phyloP scores from a whole-genome alignment of 2,329 filamentous ascomycete genomes.

The Pseudocercospora musae region DNA sequence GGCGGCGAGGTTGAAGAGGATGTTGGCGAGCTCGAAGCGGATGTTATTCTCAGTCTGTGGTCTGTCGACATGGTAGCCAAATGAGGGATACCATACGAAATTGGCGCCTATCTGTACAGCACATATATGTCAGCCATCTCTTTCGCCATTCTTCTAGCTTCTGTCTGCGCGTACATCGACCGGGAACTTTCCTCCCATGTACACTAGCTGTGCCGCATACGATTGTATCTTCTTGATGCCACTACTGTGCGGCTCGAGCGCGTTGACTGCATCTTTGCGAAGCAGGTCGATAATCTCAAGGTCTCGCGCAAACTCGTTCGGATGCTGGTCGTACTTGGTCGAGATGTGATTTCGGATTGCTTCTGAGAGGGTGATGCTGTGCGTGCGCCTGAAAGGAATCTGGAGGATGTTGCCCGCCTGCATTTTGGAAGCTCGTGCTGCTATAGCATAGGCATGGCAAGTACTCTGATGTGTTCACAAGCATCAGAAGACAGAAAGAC shows the following conservation, averaged over 20 bases:
- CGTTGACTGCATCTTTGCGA: constrained; percentile 80
- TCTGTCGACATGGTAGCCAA: constrained; percentile 61
- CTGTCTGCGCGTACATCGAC: constrained; percentile 66
- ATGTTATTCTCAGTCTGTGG: constrained; percentile 56
- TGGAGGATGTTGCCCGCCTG: constrained; percentile 60
- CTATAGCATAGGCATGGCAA: neutral
- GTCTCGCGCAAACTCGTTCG: constrained; percentile 92
- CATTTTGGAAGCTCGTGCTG: constrained; percentile 14
- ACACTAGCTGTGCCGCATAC: constrained; percentile 89
- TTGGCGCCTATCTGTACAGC: constrained; percentile 74
- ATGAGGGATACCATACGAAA: constrained; percentile 91
- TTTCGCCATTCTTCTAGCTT: neutral
- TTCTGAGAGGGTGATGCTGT: constrained; percentile 70
- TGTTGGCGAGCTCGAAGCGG: constrained; percentile 81
- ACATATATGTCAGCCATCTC: constrained; percentile 10
- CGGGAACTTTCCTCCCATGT: constrained; percentile 92
- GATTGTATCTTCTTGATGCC: constrained; percentile 83
- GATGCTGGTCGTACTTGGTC: constrained; percentile 96
- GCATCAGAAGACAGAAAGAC: neutral
- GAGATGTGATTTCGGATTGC: constrained; percentile 95
- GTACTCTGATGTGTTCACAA: neutral
- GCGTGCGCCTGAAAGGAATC: constrained; percentile 84
- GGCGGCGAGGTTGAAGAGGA: constrained; percentile 89
- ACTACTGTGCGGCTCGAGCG: constrained; percentile 81
- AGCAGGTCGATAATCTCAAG: constrained; percentile 80